These are phyloP conservation scores for Viscum album DNA, from an alignment of 177 flowering plant genomes.

Conservation along the genomic window DNA sequence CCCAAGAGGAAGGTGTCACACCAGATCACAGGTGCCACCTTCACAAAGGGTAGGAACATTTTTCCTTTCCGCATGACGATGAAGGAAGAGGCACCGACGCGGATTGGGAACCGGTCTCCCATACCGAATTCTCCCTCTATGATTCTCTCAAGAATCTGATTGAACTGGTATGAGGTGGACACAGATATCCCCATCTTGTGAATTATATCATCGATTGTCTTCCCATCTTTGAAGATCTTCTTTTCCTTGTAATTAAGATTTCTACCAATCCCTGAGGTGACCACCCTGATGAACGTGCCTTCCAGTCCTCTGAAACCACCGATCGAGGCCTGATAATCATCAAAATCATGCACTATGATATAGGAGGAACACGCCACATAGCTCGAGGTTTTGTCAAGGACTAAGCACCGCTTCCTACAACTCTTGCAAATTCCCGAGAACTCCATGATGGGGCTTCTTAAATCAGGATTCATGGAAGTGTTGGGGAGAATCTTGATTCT, in stretches of 20 bases:
- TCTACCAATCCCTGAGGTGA: conserved; percentile 36
- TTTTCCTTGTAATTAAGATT: conserved; percentile 33
- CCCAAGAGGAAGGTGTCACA: conserved; percentile 51
- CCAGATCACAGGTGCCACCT: conserved; percentile 29
- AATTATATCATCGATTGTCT: conserved; percentile 33
- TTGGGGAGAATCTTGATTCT: too few relatives aligned
- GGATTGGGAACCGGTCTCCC: conserved; percentile 58
- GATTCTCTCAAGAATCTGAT: conserved; percentile 30
- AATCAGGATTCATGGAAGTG: too few relatives aligned
- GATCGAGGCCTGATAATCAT: conserved; percentile 27
- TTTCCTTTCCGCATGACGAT: conserved; percentile 37
- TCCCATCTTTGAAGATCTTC: conserved; percentile 41
- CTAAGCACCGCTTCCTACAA: conserved; percentile 22
- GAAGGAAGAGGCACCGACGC: conserved; percentile 69
- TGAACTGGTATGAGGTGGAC: conserved; percentile 24
- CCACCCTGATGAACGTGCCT: conserved; percentile 36
- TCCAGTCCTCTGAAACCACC: conserved; percentile 32
- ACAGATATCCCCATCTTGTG: conserved; percentile 25
- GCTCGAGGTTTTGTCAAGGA: conserved; percentile 29
- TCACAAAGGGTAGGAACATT: conserved; percentile 32
- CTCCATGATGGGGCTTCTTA: not conserved
- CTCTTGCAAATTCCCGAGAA: conserved; percentile 17
- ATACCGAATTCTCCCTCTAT: conserved; percentile 62
- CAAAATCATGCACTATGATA: conserved; percentile 28
- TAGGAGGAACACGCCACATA: conserved; percentile 27